Evolutionary conservation across 179 eudicot genomes (phyloP).

Genomic region (Beta corolliflora): DNA sequence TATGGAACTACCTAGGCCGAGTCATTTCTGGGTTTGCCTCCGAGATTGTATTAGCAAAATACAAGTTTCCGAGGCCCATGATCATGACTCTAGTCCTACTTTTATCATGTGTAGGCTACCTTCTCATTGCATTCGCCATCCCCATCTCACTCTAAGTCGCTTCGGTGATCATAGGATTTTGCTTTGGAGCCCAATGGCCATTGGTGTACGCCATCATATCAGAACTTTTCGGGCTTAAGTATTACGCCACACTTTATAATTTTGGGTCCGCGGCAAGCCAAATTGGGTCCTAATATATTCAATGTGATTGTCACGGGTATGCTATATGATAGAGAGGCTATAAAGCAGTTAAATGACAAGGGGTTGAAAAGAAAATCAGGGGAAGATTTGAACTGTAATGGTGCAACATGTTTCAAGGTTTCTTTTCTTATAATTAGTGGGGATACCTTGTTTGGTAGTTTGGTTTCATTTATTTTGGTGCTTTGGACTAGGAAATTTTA

Average conservation of each 20-base stretch:
- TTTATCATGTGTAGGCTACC: conserved; percentile 18
- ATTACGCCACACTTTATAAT: conserved; percentile 33
- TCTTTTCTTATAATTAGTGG: conserved; percentile 31
- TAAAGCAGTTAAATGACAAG: conserved; percentile 7
- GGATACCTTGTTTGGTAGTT: conserved; percentile 18
- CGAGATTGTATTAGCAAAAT: conserved; percentile 17
- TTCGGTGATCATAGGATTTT: conserved; percentile 15
- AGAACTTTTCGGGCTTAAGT: conserved; percentile 29
- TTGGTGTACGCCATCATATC: conserved; percentile 34
- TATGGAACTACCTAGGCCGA: conserved; percentile 33
- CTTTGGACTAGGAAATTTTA: conserved; percentile 32
- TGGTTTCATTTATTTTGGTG: conserved; percentile 31
- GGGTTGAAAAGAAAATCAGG: conserved; percentile 12
- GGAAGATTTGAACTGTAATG: conserved; percentile 25
- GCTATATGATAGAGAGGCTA: conserved; percentile 31
- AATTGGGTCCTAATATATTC: conserved; percentile 26
- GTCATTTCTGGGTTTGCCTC: conserved; percentile 20
- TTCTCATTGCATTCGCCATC: conserved; percentile 24
- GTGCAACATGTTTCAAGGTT: conserved; percentile 25
- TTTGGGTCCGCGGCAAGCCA: conserved; percentile 34
- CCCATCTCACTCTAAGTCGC: conserved; percentile 31
- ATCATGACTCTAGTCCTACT: conserved; percentile 19
- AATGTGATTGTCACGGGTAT: conserved; percentile 26
- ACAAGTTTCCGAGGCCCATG: conserved; percentile 32
- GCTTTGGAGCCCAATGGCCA: conserved; percentile 35